These are phyloP conservation scores for Dendrocalamus latiflorus DNA, from an alignment of 202 grass and related monocot genomes.

Conservation along the genomic window DNA sequence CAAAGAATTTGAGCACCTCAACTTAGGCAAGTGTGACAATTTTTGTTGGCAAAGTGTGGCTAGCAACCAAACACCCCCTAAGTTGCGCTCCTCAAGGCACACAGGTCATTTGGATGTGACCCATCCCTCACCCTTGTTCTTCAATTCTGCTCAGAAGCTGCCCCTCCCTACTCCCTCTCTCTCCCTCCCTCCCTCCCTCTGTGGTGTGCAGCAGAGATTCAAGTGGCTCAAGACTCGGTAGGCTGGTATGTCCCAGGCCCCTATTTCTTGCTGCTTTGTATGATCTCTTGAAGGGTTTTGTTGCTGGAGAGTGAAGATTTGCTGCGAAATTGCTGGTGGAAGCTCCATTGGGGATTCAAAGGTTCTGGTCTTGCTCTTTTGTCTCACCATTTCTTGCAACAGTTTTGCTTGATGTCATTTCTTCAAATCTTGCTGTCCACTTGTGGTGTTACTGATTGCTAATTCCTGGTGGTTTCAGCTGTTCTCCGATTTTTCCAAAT, in stretches of 20 bases:
- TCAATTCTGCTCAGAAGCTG: constrained; percentile 20
- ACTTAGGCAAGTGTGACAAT: too few relatives aligned
- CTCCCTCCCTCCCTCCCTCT: background rate
- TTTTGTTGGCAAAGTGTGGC: too few relatives aligned
- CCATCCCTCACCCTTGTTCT: background rate
- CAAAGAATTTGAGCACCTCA: too few relatives aligned
- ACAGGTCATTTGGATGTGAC: constrained; percentile 32
- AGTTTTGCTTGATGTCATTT: background rate
- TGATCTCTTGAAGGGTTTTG: background rate
- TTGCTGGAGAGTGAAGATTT: background rate
- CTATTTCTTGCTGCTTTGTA: background rate
- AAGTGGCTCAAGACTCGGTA: too few relatives aligned
- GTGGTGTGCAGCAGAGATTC: background rate
- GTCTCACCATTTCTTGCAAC: background rate
- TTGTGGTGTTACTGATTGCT: background rate
- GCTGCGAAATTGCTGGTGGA: background rate
- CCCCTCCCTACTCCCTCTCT: background rate
- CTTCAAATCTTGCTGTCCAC: background rate
- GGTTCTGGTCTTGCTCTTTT: background rate
- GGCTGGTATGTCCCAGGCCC: too few relatives aligned
- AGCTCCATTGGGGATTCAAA: background rate
- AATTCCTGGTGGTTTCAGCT: background rate
- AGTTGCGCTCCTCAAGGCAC: too few relatives aligned
- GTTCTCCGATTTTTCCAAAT: background rate
- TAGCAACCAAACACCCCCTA: too few relatives aligned